These are phyloP conservation scores for Lithohypha guttulata DNA, from an alignment of 2,329 filamentous ascomycete genomes.

Conservation along the genomic window DNA sequence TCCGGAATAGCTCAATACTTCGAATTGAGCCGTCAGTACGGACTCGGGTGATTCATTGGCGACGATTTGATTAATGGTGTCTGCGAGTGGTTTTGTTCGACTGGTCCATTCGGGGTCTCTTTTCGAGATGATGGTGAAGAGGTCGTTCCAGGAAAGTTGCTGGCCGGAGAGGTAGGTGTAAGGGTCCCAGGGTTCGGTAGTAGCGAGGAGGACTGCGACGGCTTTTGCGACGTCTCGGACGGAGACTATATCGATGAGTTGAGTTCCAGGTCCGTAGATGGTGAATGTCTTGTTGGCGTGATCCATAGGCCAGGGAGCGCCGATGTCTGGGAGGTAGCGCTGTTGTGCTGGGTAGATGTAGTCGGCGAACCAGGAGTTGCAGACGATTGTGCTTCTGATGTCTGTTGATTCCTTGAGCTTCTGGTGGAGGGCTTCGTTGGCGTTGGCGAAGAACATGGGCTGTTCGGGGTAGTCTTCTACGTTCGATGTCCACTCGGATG, in stretches of 20 bases:
- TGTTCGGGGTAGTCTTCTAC: conserved; percentile 9
- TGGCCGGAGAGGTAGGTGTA: neutral
- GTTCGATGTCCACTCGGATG: conserved; percentile 10
- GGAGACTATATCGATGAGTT: conserved; percentile 2
- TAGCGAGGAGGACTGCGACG: conserved; percentile 8
- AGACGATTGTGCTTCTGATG: conserved; percentile 8
- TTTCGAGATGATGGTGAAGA: conserved; percentile 10
- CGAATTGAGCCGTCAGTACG: conserved; percentile 6
- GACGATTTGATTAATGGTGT: neutral
- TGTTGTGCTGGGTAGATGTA: conserved; percentile 9
- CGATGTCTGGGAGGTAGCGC: conserved; percentile 7
- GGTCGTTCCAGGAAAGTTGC: neutral
- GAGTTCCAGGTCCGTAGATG: conserved; percentile 11
- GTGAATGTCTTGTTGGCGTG: conserved; percentile 11
- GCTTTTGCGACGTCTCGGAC: conserved; percentile 11
- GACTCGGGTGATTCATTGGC: conserved; percentile 1
- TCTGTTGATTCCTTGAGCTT: neutral
- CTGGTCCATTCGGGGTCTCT: conserved; percentile 11
- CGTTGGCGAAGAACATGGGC: conserved; percentile 6
- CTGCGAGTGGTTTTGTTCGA: conserved; percentile 2
- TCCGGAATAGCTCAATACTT: conserved; percentile 10
- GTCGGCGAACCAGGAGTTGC: conserved; percentile 11
- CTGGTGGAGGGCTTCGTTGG: conserved; percentile 1
- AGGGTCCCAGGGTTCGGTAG: conserved; percentile 6
- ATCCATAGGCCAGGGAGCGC: conserved; percentile 7